Conservation (phyloP, 495 filamentous ascomycete species). For the Tuber melanosporum region DNA sequence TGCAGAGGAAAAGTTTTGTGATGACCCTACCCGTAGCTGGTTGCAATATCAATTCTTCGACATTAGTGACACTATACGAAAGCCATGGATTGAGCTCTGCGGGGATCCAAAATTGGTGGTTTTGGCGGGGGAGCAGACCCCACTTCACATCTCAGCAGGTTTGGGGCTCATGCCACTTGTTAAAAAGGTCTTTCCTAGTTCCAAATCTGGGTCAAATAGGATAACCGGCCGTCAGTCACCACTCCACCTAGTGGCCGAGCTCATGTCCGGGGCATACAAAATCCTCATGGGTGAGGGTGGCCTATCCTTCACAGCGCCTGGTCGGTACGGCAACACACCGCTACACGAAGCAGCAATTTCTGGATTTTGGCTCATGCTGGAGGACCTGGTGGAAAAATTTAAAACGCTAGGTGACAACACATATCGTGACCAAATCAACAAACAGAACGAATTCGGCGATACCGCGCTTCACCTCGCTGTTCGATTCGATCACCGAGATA, state of each 20-base stretch:
- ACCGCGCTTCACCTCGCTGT: neutral
- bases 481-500: neutral
- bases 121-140: neutral
- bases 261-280: neutral
- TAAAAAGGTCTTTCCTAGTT: neutral
- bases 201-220: neutral
- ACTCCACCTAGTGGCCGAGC: neutral
- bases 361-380: neutral
- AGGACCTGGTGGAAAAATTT: neutral
- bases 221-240: neutral
- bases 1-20: neutral
- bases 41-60: neutral
- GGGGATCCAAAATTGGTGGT: neutral
- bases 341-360: neutral
- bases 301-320: neutral
- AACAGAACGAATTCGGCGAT: neutral
- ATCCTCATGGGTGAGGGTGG: neutral
- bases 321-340: neutral
- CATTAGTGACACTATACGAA: neutral
- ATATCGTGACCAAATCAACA: neutral
- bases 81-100: neutral
- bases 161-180: neutral
- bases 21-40: neutral
- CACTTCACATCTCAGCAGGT: neutral
- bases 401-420: neutral